Evolutionary conservation across 1,139 yeast genomes (phyloP).

Genomic region (Zygoascus meyerae): DNA sequence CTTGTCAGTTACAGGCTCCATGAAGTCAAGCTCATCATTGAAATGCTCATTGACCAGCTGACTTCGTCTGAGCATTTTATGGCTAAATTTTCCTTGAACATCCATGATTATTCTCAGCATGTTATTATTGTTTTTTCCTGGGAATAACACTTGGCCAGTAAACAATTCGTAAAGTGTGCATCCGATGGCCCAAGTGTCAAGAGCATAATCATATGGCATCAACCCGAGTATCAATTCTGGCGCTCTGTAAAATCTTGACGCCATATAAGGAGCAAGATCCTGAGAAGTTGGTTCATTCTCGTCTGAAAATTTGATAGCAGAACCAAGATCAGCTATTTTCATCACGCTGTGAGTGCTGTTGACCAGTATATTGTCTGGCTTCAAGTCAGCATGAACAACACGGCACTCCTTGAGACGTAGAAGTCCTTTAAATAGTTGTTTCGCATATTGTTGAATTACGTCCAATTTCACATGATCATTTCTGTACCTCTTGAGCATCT

Average conservation of each 20-base stretch:
- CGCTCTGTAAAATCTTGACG: slow-evolving; percentile 81
- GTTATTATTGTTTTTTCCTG: slow-evolving; percentile 49
- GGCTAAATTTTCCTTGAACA: slow-evolving; percentile 30
- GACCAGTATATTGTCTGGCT: slow-evolving; percentile 80
- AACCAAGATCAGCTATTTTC: slow-evolving; percentile 85
- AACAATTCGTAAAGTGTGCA: slow-evolving; percentile 81
- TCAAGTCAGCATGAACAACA: slow-evolving; percentile 79
- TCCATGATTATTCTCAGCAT: slow-evolving; percentile 35
- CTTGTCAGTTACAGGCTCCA: slow-evolving; percentile 25
- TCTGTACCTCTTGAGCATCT: slow-evolving; percentile 72
- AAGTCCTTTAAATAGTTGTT: slow-evolving; percentile 72
- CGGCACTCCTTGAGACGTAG: slow-evolving; percentile 72
- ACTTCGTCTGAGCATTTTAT: slow-evolving; percentile 31
- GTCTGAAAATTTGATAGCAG: slow-evolving; percentile 64
- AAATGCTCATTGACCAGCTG: slow-evolving; percentile 28
- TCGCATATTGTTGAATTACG: slow-evolving; percentile 77
- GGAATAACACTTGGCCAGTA: slow-evolving; percentile 78
- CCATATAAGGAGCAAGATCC: slow-evolving; percentile 82
- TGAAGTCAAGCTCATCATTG: slow-evolving; percentile 29
- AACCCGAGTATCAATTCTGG: slow-evolving; percentile 88
- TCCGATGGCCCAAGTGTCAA: slow-evolving; percentile 90
- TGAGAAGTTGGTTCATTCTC: slow-evolving; percentile 46
- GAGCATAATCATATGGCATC: slow-evolving; percentile 73
- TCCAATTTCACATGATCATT: slow-evolving; percentile 56
- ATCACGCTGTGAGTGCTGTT: slow-evolving; percentile 76